Percentiles rank a stretch among this genome's conserved stretches.
These are phyloP conservation scores for Escallonia rubra DNA, from an alignment of 129 eudicot species.

Conservation along the genomic window DNA sequence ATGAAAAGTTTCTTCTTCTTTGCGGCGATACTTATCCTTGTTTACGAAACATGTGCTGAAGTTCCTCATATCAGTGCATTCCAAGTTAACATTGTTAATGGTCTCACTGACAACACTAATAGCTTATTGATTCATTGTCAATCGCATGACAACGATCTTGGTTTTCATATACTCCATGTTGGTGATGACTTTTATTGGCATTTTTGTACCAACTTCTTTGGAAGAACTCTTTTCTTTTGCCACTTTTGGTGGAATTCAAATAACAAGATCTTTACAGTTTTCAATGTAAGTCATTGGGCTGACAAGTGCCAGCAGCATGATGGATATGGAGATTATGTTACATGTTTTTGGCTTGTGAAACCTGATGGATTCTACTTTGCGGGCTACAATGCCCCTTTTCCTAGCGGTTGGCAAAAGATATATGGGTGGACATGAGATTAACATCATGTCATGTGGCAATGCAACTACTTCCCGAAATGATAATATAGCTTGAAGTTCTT, in stretches of 20 bases:
- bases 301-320: not conserved
- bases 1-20: not conserved
- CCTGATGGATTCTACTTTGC: not conserved
- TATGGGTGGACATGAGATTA: no score
- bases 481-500: no score
- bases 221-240: not conserved
- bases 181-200: not conserved
- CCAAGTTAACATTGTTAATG: not conserved
- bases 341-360: not conserved
- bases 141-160: not conserved
- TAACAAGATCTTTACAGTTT: not conserved
- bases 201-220: not conserved
- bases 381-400: not conserved
- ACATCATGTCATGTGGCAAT: no score
- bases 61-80: no score
- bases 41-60: no score
- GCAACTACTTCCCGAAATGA: no score
- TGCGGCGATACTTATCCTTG: not conserved
- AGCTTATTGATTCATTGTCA: not conserved
- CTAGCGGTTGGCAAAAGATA: no score
- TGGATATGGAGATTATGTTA: no score
- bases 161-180: not conserved
- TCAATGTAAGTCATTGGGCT: not conserved
- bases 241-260: not conserved
- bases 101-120: not conserved